phyloP scores from a whole-genome alignment of 495 filamentous ascomycete genomes.

The Hypoxylon fragiforme region DNA sequence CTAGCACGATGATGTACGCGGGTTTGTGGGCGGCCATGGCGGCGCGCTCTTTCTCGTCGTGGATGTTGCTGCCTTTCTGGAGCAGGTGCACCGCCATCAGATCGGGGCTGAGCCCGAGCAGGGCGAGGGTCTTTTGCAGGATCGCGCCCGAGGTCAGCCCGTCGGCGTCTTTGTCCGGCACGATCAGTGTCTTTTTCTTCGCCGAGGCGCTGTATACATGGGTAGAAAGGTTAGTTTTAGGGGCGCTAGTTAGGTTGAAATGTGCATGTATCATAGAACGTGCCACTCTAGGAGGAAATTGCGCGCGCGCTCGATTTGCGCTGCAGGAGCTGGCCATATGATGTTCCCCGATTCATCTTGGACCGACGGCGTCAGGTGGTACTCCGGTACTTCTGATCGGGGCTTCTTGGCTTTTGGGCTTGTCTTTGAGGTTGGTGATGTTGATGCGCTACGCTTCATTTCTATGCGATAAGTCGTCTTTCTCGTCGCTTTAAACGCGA shows the following conservation, averaged over 20 bases:
- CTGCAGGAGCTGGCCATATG: constrained; percentile 58
- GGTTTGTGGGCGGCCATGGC: constrained; percentile 51
- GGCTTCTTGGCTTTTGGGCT: constrained; percentile 28
- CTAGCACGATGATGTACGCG: constrained; percentile 59
- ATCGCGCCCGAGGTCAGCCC: constrained; percentile 62
- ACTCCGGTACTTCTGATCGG: constrained; percentile 38
- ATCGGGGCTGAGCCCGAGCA: constrained; percentile 50
- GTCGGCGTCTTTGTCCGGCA: constrained; percentile 66
- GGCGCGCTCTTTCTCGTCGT: constrained; percentile 48
- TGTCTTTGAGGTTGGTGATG: constrained; percentile 24
- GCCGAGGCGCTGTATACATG: constrained; percentile 27
- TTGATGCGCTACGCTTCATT: constrained; percentile 37
- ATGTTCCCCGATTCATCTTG: constrained; percentile 47
- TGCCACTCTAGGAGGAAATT: constrained; percentile 57
- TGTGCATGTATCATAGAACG: constrained; percentile 17
- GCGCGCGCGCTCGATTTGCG: constrained; percentile 51
- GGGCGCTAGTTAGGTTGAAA: not conserved
- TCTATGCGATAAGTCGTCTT: not conserved
- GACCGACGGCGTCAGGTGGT: constrained; percentile 41
- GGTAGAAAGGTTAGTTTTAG: constrained; percentile 3
- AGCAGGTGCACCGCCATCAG: constrained; percentile 57
- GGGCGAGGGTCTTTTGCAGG: constrained; percentile 54
- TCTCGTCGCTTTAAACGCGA: not conserved
- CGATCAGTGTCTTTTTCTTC: constrained; percentile 48
- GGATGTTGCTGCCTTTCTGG: constrained; percentile 55